These are phyloP conservation scores for Exophiala lecanii-corni DNA, from an alignment of 2,329 filamentous ascomycete genomes.

Conservation along the genomic window DNA sequence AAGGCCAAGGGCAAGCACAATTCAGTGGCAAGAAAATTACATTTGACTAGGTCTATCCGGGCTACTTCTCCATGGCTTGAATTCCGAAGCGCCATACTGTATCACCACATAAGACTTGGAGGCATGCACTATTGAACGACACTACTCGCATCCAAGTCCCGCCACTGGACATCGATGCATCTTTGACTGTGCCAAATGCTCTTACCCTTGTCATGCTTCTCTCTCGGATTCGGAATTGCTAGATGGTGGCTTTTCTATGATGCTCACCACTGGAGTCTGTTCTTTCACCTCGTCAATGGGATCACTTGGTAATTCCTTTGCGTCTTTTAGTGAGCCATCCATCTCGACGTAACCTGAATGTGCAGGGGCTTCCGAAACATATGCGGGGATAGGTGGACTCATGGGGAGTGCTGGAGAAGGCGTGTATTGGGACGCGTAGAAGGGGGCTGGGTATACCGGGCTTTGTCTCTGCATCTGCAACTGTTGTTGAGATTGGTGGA, in stretches of 20 bases:
- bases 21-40: slow-evolving; percentile 59
- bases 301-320: slow-evolving; percentile 3
- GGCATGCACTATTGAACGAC: too few relatives aligned
- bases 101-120: too few relatives aligned
- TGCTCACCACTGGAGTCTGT: background rate
- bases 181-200: too few relatives aligned
- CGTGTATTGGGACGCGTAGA: background rate
- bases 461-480: too few relatives aligned
- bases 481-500: slow-evolving; percentile 9
- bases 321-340: slow-evolving; percentile 6
- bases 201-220: too few relatives aligned
- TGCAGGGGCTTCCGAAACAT: slow-evolving; percentile 3
- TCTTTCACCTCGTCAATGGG: too few relatives aligned
- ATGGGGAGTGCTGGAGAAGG: slow-evolving; percentile 3
- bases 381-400: background rate
- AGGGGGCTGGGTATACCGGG: background rate
- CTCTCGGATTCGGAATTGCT: background rate
- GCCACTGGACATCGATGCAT: too few relatives aligned
- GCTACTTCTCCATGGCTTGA: too few relatives aligned
- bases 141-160: too few relatives aligned
- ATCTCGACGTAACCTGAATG: slow-evolving; percentile 2
- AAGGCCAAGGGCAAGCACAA: slow-evolving; percentile 39
- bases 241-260: background rate
- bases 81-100: too few relatives aligned
- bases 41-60: slow-evolving; percentile 44